Percentiles rank a stretch among this genome's conserved stretches.
Evolutionary conservation across 2,329 filamentous ascomycete species (phyloP).

Genomic region (Cladosporium velox): DNA sequence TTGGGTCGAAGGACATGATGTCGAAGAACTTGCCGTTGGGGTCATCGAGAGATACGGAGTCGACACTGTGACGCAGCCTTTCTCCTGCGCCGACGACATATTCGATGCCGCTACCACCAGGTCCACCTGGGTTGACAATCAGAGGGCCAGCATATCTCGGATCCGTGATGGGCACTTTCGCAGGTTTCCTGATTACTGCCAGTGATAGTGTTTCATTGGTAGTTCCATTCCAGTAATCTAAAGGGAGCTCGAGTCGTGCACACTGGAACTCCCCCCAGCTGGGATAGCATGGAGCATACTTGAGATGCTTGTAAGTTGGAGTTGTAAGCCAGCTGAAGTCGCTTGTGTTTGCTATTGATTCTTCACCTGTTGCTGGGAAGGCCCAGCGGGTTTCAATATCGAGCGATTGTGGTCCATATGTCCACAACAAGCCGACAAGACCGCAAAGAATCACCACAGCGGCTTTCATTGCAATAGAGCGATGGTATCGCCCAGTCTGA

Average conservation of each 20-base stretch:
- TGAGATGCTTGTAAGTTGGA: slow-evolving; percentile 18
- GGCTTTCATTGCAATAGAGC: not conserved
- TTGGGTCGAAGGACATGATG: slow-evolving; percentile 49
- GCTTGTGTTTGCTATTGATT: not conserved
- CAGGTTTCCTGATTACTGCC: slow-evolving; percentile 51
- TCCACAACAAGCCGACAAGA: not conserved
- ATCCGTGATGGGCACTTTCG: slow-evolving; percentile 44
- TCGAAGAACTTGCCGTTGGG: slow-evolving; percentile 43
- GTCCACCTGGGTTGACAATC: slow-evolving; percentile 48
- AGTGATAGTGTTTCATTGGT: slow-evolving; percentile 42
- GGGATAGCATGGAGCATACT: slow-evolving; percentile 41
- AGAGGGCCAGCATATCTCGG: slow-evolving; percentile 44
- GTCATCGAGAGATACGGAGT: slow-evolving; percentile 20
- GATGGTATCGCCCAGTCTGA: not conserved
- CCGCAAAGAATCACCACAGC: not conserved
- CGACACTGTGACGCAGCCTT: slow-evolving; percentile 25
- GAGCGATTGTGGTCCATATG: not conserved
- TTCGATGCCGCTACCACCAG: slow-evolving; percentile 44
- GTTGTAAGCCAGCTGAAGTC: slow-evolving; percentile 26
- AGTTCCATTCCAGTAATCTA: slow-evolving; percentile 46
- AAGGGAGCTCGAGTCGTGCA: slow-evolving; percentile 52
- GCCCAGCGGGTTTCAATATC: not conserved
- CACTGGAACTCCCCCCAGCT: slow-evolving; percentile 45
- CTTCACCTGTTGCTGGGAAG: not conserved
- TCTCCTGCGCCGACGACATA: slow-evolving; percentile 34